Evolutionary conservation across 768 basidiomycete genomes (phyloP).

Genomic region (Hygrocybe coccinea): DNA sequence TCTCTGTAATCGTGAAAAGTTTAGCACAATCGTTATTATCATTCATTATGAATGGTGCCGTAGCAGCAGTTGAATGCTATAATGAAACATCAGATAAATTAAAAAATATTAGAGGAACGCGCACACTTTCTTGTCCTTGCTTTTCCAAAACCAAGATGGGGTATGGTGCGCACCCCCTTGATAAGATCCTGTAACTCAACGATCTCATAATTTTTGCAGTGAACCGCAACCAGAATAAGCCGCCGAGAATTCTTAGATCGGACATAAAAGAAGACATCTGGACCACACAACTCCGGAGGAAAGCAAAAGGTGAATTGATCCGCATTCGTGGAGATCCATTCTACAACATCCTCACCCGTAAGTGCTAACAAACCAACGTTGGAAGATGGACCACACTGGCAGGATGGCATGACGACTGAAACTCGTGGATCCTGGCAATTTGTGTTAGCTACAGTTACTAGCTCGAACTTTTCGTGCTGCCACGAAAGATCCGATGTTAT

Average conservation of each 20-base stretch:
- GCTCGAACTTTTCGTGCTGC: conserved; percentile 7
- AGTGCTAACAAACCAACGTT: conserved; percentile 5
- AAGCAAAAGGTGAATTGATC: conserved; percentile 7
- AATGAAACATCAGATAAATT: conserved; percentile 2
- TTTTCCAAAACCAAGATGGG: conserved; percentile 11
- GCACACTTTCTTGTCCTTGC: conserved; percentile 5
- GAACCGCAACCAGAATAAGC: conserved; percentile 4
- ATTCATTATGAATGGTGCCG: not conserved
- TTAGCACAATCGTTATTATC: not conserved
- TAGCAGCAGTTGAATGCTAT: not conserved
- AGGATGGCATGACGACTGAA: conserved; percentile 5
- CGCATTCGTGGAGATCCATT: conserved; percentile 6
- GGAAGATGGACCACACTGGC: conserved; percentile 8
- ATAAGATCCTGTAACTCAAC: conserved; percentile 2
- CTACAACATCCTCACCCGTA: conserved; percentile 5
- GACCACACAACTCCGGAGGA: conserved; percentile 4
- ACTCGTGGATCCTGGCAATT: not conserved
- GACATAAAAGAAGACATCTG: conserved; percentile 7
- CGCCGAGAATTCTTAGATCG: conserved; percentile 1
- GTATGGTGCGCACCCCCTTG: conserved; percentile 6
- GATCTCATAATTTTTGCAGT: not conserved
- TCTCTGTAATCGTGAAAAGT: not conserved
- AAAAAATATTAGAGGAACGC: not conserved
- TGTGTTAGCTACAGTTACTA: conserved; percentile 3
- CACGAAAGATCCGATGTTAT: conserved; percentile 3